Conservation (phyloP, 2,329 filamentous ascomycete species). For the Neonectria hederae region DNA sequence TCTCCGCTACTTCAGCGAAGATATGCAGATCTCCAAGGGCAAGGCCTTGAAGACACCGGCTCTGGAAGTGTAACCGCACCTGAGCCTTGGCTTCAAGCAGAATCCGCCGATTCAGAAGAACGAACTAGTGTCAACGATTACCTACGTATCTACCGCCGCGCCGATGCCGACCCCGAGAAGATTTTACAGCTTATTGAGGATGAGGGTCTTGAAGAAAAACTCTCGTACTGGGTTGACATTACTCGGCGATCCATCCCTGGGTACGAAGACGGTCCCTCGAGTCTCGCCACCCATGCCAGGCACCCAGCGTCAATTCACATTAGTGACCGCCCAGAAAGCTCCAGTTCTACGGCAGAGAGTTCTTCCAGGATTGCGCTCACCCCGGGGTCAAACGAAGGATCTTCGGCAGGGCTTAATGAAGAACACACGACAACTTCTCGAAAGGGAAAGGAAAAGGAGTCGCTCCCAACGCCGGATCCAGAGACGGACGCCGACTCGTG, state of each 20-base stretch:
- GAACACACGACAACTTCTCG: background rate
- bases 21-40: conserved; percentile 25
- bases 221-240: conserved; percentile 67
- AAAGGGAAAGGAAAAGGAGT: conserved; percentile 43
- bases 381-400: conserved; percentile 37
- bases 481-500: conserved; percentile 16
- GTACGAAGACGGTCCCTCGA: conserved; percentile 15
- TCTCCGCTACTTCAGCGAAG: conserved; percentile 26
- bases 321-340: conserved; percentile 32
- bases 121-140: conserved; percentile 46
- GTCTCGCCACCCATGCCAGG: conserved; percentile 6
- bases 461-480: conserved; percentile 15
- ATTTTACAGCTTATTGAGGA: conserved; percentile 70
- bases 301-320: conserved; percentile 1
- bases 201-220: conserved; percentile 66
- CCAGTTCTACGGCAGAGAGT: conserved; percentile 38
- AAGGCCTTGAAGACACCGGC: conserved; percentile 21
- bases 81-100: conserved; percentile 12
- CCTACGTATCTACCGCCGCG: conserved; percentile 66
- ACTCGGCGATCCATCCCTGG: conserved; percentile 50
- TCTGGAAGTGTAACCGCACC: conserved; percentile 11
- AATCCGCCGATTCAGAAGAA: conserved; percentile 23
- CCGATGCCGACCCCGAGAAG: conserved; percentile 66
- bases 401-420: conserved; percentile 9
- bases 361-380: conserved; percentile 38